phyloP scores from a whole-genome alignment of 129 eudicot species.

The Heracleum sosnowskyi region DNA sequence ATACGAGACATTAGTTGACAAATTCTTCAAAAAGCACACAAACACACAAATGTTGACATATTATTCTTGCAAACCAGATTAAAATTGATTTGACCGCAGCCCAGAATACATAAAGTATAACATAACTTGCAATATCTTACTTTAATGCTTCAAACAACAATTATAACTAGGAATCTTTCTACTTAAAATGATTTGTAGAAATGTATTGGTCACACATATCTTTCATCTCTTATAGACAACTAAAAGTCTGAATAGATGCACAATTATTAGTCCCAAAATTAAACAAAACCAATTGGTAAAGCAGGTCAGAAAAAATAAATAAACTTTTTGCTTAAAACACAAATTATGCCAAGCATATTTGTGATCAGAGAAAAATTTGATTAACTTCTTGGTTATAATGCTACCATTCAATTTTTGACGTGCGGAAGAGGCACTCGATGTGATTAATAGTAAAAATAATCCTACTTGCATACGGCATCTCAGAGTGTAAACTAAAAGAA shows the following conservation, averaged over 20 bases:
- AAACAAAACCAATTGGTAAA: neutral
- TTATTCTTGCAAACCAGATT: neutral
- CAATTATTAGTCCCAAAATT: neutral
- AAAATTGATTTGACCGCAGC: neutral
- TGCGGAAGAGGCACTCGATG: neutral
- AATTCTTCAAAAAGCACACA: neutral
- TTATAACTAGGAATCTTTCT: neutral
- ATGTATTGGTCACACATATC: neutral
- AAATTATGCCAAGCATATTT: constrained; percentile 6
- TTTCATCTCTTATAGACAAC: neutral
- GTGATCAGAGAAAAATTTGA: neutral
- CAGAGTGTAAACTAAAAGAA: neutral
- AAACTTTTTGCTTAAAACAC: neutral
- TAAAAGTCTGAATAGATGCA: neutral
- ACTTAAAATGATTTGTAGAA: neutral
- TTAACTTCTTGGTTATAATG: constrained; percentile 2
- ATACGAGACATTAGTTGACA: neutral
- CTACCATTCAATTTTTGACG: neutral
- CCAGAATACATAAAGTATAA: neutral
- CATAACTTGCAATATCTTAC: neutral
- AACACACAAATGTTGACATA: neutral
- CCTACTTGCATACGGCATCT: constrained; percentile 9
- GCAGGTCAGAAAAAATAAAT: neutral
- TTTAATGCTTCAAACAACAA: neutral
- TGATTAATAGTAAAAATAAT: neutral